These are phyloP conservation scores for Solanum hybrid DNA, from an alignment of 305 asterid species.

Conservation along the genomic window DNA sequence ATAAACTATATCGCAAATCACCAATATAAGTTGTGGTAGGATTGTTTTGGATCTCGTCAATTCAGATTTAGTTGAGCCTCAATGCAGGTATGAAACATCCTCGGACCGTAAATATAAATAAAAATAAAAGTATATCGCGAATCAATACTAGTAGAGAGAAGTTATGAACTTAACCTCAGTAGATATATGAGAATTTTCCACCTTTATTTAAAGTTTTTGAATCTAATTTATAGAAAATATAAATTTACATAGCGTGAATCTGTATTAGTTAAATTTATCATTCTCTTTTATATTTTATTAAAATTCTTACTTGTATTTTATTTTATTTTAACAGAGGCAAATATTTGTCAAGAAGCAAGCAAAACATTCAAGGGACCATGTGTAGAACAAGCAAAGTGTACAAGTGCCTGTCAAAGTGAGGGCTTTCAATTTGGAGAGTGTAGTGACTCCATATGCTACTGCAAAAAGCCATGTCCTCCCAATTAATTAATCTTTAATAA, in stretches of 20 bases:
- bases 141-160: neutral
- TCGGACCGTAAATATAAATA: neutral
- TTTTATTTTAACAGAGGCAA: neutral
- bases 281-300: neutral
- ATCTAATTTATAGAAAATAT: neutral
- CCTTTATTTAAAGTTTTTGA: neutral
- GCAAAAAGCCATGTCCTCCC: neutral
- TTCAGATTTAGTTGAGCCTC: neutral
- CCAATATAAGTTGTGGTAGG: neutral
- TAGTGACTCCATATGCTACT: neutral
- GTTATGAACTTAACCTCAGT: neutral
- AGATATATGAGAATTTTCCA: neutral
- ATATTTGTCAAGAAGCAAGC: neutral
- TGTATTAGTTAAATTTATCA: neutral
- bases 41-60: neutral
- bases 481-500: too few relatives aligned
- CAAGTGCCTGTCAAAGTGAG: neutral
- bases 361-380: neutral
- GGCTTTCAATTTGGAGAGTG: neutral
- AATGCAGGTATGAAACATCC: neutral
- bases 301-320: too few relatives aligned
- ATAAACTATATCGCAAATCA: neutral
- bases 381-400: neutral
- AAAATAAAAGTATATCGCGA: neutral
- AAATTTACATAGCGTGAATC: neutral